These are phyloP conservation scores for Strobilomyces confusus DNA, from an alignment of 768 basidiomycete species.

Conservation along the genomic window DNA sequence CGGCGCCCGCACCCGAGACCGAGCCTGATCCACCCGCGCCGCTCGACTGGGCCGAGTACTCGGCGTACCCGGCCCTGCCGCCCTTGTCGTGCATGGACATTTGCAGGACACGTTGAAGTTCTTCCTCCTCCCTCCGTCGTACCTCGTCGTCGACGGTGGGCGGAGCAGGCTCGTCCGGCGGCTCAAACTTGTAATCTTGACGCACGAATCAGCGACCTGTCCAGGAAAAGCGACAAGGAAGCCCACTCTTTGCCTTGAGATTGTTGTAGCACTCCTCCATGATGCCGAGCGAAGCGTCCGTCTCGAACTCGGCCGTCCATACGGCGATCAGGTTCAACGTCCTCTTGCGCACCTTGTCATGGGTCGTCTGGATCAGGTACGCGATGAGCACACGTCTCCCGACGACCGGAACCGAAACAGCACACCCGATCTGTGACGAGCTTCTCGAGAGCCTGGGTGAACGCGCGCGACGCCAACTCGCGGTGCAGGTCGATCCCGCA, in stretches of 20 bases:
- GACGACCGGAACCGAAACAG: conserved; percentile 3
- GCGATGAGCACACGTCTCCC: conserved; percentile 10
- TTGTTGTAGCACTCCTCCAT: conserved; percentile 88
- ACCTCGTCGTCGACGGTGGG: conserved; percentile 74
- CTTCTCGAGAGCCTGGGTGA: conserved; percentile 85
- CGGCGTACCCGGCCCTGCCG: conserved; percentile 57
- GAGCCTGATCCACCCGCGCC: conserved; percentile 35
- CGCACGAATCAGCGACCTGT: conserved; percentile 10
- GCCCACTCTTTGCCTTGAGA: conserved; percentile 77
- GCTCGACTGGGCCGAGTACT: conserved; percentile 38
- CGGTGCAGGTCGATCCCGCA: conserved; percentile 75
- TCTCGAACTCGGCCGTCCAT: conserved; percentile 85
- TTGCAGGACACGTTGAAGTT: conserved; percentile 87
- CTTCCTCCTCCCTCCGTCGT: conserved; percentile 86
- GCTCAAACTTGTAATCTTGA: conserved; percentile 70
- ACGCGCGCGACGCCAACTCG: conserved; percentile 86
- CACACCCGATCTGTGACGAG: conserved; percentile 83
- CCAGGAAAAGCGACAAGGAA: neutral
- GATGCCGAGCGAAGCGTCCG: conserved; percentile 73
- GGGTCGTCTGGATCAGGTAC: conserved; percentile 61
- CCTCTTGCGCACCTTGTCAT: conserved; percentile 83
- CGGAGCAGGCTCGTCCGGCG: conserved; percentile 58
- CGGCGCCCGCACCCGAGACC: neutral
- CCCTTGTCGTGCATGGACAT: conserved; percentile 92
- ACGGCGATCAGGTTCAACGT: conserved; percentile 67